These are phyloP conservation scores for Ziziphus jujuba DNA, from an alignment of 306 rosid species.

Conservation along the genomic window DNA sequence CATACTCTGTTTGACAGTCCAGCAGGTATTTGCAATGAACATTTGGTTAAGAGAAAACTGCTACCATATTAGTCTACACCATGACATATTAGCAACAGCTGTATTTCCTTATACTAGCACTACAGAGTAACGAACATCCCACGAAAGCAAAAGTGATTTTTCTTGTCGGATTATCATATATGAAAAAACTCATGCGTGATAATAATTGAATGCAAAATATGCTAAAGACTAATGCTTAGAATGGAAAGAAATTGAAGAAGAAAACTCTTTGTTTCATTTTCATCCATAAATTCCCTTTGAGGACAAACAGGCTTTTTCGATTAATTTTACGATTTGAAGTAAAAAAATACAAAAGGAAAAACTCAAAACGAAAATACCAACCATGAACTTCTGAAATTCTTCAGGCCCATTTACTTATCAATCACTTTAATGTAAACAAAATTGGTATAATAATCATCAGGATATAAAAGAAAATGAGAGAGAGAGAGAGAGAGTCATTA, in stretches of 20 bases:
- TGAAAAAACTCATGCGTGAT: no score
- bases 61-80: slow-evolving; percentile 11
- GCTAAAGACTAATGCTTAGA: no score
- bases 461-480: no score
- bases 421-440: neutral
- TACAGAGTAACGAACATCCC: no score
- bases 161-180: no score
- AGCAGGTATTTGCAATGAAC: slow-evolving; percentile 23
- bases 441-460: no score
- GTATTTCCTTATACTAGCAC: no score
- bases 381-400: neutral
- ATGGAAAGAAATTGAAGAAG: no score
- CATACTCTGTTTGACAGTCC: slow-evolving; percentile 53
- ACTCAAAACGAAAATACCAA: neutral
- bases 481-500: no score
- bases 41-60: slow-evolving; percentile 49
- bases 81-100: slow-evolving; percentile 8
- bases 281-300: no score
- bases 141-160: no score
- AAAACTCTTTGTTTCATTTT: neutral
- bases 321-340: neutral
- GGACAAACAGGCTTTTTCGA: neutral
- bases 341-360: neutral
- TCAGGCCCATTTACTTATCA: neutral
- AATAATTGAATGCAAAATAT: neutral